These are phyloP conservation scores for Solanum paucissectum DNA, from an alignment of 257 asterid species.

Conservation along the genomic window DNA sequence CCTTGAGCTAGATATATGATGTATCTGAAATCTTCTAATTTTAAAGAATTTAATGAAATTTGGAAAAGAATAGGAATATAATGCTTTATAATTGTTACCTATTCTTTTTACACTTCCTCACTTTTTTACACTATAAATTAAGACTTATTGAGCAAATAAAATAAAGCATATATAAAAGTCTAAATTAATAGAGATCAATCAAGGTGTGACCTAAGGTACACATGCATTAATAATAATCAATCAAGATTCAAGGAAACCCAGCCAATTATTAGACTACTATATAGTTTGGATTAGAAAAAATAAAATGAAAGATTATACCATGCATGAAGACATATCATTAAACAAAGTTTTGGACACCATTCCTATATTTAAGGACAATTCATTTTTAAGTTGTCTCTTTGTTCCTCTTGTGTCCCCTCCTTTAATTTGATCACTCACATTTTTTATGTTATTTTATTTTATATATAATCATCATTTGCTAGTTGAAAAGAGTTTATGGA, in stretches of 20 bases:
- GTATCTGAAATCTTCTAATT: too few species aligned
- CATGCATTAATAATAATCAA: background rate
- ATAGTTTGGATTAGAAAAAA: background rate
- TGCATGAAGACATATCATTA: constrained; percentile 5
- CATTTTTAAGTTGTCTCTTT: background rate
- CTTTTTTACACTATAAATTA: background rate
- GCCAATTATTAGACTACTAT: background rate
- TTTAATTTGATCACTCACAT: background rate
- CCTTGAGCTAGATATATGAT: background rate
- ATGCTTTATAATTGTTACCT: background rate
- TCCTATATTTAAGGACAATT: constrained; percentile 2
- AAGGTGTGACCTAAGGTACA: background rate
- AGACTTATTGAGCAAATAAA: background rate
- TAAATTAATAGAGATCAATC: background rate
- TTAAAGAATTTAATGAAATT: too few species aligned
- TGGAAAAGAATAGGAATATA: too few species aligned
- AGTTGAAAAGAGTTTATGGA: background rate
- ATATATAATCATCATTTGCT: background rate
- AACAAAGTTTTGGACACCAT: constrained; percentile 3
- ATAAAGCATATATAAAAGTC: background rate
- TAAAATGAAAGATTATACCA: background rate
- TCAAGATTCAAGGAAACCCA: background rate
- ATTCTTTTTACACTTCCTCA: background rate
- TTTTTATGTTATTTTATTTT: background rate
- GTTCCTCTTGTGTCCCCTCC: background rate